Conservation (phyloP, 129 eudicot genomes). For the Chrysanthemum lavandulifolium region DNA sequence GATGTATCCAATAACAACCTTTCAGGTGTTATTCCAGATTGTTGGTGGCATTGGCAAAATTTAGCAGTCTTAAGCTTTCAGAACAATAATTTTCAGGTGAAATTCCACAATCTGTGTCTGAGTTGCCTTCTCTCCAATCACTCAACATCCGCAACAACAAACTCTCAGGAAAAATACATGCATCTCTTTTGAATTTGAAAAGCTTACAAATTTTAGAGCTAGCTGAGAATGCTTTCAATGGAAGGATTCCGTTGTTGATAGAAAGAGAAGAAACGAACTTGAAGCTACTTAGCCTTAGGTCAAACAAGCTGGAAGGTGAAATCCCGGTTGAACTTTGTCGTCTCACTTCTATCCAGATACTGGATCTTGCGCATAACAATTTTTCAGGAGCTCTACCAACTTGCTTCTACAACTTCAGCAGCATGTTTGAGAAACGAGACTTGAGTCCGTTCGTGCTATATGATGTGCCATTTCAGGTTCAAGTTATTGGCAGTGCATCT, state of each 20-base stretch:
- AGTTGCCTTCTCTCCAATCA: slow-evolving; percentile 19
- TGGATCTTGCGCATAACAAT: slow-evolving; percentile 39
- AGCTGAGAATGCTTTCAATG: slow-evolving; percentile 25
- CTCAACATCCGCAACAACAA: slow-evolving; percentile 36
- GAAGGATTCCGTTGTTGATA: slow-evolving; percentile 27
- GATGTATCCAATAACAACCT: slow-evolving; percentile 33
- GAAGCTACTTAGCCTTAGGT: slow-evolving; percentile 36
- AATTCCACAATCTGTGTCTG: slow-evolving; percentile 30
- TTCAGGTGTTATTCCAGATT: slow-evolving; percentile 44
- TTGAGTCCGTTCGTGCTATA: slow-evolving; percentile 12
- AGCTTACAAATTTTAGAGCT: slow-evolving; percentile 28
- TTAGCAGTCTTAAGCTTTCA: slow-evolving; percentile 25
- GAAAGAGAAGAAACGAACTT: slow-evolving; percentile 16
- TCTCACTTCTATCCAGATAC: slow-evolving; percentile 35
- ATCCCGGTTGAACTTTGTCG: slow-evolving; percentile 37
- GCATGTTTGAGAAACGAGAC: slow-evolving; percentile 8
- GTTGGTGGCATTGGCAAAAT: slow-evolving; percentile 34
- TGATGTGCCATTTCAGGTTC: slow-evolving; percentile 11
- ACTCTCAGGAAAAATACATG: slow-evolving; percentile 31
- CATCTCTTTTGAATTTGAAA: slow-evolving; percentile 22
- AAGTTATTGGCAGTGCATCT: slow-evolving; percentile 22
- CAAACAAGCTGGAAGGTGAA: slow-evolving; percentile 29
- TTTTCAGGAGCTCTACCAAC: slow-evolving; percentile 37
- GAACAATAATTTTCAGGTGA: slow-evolving; percentile 33
- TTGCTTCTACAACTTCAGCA: slow-evolving; percentile 37